phyloP scores from a whole-genome alignment of 192 early-diverging fungal species.

The Mortierella hygrophila region DNA sequence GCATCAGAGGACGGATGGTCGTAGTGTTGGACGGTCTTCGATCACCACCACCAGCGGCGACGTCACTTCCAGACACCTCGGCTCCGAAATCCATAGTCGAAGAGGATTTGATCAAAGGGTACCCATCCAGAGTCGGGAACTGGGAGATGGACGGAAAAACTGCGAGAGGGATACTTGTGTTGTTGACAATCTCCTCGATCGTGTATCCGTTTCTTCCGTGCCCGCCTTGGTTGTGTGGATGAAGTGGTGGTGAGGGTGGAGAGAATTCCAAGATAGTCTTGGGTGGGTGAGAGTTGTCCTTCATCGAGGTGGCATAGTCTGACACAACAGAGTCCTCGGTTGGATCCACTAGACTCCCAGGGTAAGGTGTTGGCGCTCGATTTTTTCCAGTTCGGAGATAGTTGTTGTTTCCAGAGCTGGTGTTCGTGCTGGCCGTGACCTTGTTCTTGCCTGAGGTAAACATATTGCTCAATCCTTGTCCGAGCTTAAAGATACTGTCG shows the following conservation, averaged over 20 bases:
- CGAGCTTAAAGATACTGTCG: constrained; percentile 25
- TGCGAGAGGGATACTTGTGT: not conserved
- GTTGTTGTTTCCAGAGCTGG: not conserved
- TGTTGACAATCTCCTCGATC: not conserved
- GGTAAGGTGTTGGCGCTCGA: constrained; percentile 33
- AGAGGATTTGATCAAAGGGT: constrained; percentile 32
- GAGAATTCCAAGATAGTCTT: not conserved
- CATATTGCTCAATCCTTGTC: constrained; percentile 11
- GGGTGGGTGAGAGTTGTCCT: not conserved
- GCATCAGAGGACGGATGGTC: not conserved
- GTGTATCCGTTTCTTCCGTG: not conserved
- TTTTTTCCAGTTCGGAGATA: constrained; percentile 14
- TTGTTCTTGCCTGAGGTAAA: not conserved
- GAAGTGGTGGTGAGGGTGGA: not conserved
- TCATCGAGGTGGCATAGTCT: not conserved
- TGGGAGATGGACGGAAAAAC: constrained; percentile 1
- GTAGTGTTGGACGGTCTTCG: not conserved
- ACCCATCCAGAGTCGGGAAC: constrained; percentile 39
- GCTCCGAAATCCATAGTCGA: not conserved
- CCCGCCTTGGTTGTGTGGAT: not conserved
- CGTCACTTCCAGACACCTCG: not conserved
- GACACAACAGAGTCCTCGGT: constrained; percentile 7
- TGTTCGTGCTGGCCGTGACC: not conserved
- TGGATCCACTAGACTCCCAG: not conserved
- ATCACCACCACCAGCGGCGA: not conserved